Evolutionary conservation across 139 green algal species (phyloP), one percentile per base, ranked within the genome.

Genomic region (Tetradesmus obliquus): DNA sequence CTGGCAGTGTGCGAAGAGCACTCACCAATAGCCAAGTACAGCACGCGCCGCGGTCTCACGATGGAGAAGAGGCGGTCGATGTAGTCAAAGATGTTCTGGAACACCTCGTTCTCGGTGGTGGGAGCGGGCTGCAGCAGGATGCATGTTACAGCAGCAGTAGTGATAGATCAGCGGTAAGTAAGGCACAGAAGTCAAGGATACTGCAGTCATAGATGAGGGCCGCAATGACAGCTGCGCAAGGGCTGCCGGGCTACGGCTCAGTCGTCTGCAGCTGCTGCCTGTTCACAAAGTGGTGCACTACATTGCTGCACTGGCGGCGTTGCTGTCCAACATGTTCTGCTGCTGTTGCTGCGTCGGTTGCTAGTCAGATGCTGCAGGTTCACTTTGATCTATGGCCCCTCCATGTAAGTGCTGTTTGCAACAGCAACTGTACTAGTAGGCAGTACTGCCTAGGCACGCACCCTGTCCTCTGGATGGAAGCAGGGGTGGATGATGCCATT

Each of bases 401-500:
- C 2, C 2, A 76, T 19, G 2, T n/a, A 76, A 76, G 19, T n/a
- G 2, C 2, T n/a, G 66, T 19, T n/a, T 17, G 22, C 19, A 22
- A 22, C 79, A 54, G 79, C n/a, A 8, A 6, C 7, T 53, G 79
- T 57, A 32, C n/a, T 51, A 9, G 80, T 51, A 3, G 45, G 10
- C 45, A 19, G 66, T 82, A n/a, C 45, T 20, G 86, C 24, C n/a
- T 15, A 9, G 12, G 71, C 54, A 62, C 95, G 88, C 60, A 97
- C 95, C 90, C 96, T 93, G 95, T 99, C 98, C 94, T 99, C 98
- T 8, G 98, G 98, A 92, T 99, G 98, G 92, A 99, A 99, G 96
- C 98, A 99, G 3, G 98, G 98, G 92, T 99, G 98, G 86, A 99
- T 99, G 96, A 99, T 99, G 17, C 98, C 98, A 93, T 99, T 99